Base-by-base conservation (phyloP, 202 grass and related monocot genomes). In the Sporobolus alterniflorus region DNA sequence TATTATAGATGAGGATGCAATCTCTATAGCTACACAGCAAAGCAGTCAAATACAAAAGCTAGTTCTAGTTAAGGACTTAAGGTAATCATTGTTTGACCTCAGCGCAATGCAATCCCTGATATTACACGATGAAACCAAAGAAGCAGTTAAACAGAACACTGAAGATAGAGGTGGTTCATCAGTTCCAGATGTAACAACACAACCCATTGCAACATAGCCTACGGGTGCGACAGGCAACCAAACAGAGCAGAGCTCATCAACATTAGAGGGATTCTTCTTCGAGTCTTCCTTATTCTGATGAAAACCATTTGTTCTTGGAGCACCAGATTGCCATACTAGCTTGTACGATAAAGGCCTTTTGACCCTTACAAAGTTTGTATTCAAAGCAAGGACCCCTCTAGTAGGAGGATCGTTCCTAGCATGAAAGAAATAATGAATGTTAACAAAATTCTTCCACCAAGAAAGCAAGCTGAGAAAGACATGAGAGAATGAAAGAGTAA, bases 341-440 rank as follows among this genome's bases (percentile, higher is more conserved):
- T 90, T 98, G 89, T 92, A 98, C 42, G 92, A 92, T 73, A 98
- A 77, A 86, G 96, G 96, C 68, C 92, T 93, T 87, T 92, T 98
- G 57, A 98, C 96, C 79, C 87, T 98, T 84, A 91, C 87, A 87
- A 90, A 48, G 56, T 92, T 98, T 31, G 96, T 95, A 61, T 98
- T 98, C 77, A 98, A 75, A 88, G 96, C 92, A 95, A 98, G 62
- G 48, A 95, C 96, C 92, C 91, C 92, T 84, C 90, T 95, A 81
- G 89, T 74, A 61, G 96, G 96, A 50, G 92, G 91, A 21, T 95
- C 89, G 83, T 94, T 95, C 92, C 96, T 98, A 81, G 78, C 40
- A 84, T 33, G 55, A 63, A 76, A 85, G 76, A 68, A 34, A 21
- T 9, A 81, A 52, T 57, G 71, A 73, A 68, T 73, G 21, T 75